Base-by-base conservation (phyloP, 257 asterid species). In the Echium plantagineum region DNA sequence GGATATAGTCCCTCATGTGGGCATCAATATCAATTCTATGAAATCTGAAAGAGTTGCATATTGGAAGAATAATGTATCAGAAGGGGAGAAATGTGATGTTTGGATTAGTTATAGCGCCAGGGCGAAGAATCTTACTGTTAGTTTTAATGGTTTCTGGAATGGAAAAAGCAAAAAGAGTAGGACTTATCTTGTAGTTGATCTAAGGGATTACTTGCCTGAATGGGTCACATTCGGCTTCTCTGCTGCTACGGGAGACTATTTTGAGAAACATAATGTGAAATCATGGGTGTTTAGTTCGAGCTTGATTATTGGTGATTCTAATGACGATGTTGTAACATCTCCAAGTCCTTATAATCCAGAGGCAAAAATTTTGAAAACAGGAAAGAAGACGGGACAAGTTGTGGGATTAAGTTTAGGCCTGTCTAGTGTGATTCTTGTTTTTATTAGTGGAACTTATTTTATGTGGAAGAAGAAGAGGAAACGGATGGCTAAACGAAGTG, bases 221-320 rank as follows among this genome's bases (percentile, higher is more conserved):
- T 52, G 55, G 64, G 78, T 72, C 58, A 70, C 42, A 4, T 55
- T 81, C 20, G 85, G 83, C 5, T 68, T 81, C 57, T 72, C 85
- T 2, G 81, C 83, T 16, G 66, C 81, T 2, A 81, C 83, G 0
- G 88, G 88, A 12, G 3, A 3, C 17, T 55, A 21, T 26, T 47
- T 47, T 2, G 69, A 71, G 65, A 63, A 48, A 8, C 66, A 76
- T 51, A 68, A 15, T 18, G 58, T 81, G 7, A 18, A 16, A n/a
- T 81, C 85, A 2, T 81, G 88, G 88, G 72, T 58, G 7, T 81
- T 76, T 68, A 55, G 30, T 42, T 81, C 82, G 0, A 74, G 55
- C 57, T 38, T 80, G 61, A 10, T 35, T 22, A 47, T 53, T 38
- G 56, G 51, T 8, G n/a, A 42, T 42, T 42, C 49, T 52, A 12